A percentile compares a stretch with the other conserved stretches of the same genome.
Evolutionary conservation across 2,329 filamentous ascomycete genomes (phyloP).

Genomic region (Botrytis byssoidea): DNA sequence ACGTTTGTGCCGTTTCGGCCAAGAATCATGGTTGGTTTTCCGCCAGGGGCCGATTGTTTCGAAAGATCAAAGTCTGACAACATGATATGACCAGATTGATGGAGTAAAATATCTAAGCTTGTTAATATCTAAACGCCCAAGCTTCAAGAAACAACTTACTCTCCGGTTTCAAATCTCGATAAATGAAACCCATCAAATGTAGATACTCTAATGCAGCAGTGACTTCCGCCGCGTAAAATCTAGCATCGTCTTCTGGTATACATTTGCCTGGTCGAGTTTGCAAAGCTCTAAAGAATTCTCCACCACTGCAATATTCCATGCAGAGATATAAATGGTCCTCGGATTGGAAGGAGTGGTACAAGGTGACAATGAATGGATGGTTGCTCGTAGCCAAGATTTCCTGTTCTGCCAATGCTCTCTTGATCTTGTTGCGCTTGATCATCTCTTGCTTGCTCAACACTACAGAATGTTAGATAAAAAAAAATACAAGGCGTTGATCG

Average conservation of each 20-base stretch:
- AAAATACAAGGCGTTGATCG: neutral
- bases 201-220: constrained; percentile 95
- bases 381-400: constrained; percentile 98
- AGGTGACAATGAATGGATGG: constrained; percentile 96
- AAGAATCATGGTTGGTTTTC: constrained; percentile 96
- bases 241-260: constrained; percentile 92
- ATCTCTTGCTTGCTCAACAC: constrained; percentile 99
- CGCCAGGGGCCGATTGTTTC: constrained; percentile 94
- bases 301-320: constrained; percentile 99
- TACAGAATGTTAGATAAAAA: constrained; percentile 44
- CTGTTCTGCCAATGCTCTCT: constrained; percentile 93
- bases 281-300: constrained; percentile 95
- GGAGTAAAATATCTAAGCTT: constrained; percentile 80
- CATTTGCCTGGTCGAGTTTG: constrained; percentile 97
- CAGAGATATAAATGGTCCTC: constrained; percentile 99
- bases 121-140: constrained; percentile 41
- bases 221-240: constrained; percentile 97
- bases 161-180: constrained; percentile 95
- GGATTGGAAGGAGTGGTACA: constrained; percentile 99
- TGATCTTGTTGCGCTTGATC: constrained; percentile 99
- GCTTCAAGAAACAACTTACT: constrained; percentile 58
- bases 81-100: constrained; percentile 99
- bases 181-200: constrained; percentile 99
- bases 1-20: constrained; percentile 79
- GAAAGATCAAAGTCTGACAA: constrained; percentile 97